phyloP scores from a whole-genome alignment of 306 rosid genomes.

The Corylus americana region DNA sequence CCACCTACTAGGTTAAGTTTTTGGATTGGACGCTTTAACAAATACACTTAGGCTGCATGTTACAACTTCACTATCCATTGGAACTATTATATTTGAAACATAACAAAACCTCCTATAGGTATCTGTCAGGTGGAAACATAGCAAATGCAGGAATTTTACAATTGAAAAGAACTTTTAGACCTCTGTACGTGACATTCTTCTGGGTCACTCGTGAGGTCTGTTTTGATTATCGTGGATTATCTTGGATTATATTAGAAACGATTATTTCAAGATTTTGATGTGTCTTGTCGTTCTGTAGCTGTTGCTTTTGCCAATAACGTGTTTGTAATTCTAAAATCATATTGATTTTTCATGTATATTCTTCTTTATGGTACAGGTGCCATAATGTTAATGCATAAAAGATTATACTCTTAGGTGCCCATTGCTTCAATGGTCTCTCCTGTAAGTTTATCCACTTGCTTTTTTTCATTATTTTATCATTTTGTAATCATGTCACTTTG shows the following conservation, averaged over 20 bases:
- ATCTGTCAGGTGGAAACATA: background rate
- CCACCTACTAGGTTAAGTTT: background rate
- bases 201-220: background rate
- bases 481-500: background rate
- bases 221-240: background rate
- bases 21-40: background rate
- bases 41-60: background rate
- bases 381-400: slow-evolving; percentile 17
- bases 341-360: background rate
- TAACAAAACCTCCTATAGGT: background rate
- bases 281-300: background rate
- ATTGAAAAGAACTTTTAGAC: slow-evolving; percentile 4
- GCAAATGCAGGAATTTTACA: background rate
- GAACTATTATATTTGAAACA: background rate
- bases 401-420: slow-evolving; percentile 9
- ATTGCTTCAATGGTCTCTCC: slow-evolving; percentile 49
- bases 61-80: background rate
- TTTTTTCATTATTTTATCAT: background rate
- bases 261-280: background rate
- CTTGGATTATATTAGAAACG: background rate
- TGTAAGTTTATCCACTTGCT: slow-evolving; percentile 41
- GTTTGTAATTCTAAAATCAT: background rate
- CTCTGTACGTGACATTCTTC: background rate
- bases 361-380: slow-evolving; percentile 33
- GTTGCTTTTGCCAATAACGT: background rate